Evolutionary conservation across 2,329 filamentous ascomycete species (phyloP).

Genomic region (Penicillium aurantiogriseum): DNA sequence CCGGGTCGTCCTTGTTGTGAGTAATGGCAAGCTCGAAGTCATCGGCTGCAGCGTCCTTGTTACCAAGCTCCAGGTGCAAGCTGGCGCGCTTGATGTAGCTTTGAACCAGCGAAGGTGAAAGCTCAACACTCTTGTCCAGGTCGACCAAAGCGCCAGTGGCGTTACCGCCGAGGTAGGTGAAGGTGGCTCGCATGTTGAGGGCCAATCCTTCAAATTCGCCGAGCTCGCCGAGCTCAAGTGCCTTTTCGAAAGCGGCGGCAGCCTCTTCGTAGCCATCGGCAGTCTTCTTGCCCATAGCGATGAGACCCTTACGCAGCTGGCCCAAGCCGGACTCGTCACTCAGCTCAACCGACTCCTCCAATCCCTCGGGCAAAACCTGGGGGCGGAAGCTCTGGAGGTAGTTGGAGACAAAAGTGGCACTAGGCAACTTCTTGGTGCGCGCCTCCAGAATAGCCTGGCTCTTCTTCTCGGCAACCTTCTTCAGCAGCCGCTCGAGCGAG

Average conservation of each 20-base stretch:
- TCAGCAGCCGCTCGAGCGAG: conserved; percentile 86
- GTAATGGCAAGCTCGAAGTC: conserved; percentile 84
- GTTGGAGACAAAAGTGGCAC: conserved; percentile 95
- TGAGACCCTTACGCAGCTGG: conserved; percentile 78
- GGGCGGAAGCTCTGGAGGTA: conserved; percentile 97
- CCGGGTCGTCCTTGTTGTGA: conserved; percentile 84
- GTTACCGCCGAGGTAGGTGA: conserved; percentile 87
- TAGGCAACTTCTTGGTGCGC: conserved; percentile 83
- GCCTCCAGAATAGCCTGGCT: conserved; percentile 80
- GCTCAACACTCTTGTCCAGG: conserved; percentile 87
- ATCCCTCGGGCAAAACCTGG: conserved; percentile 72
- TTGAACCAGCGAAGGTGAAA: conserved; percentile 84
- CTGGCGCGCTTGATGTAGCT: conserved; percentile 98
- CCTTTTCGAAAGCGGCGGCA: conserved; percentile 79
- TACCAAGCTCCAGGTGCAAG: conserved; percentile 92
- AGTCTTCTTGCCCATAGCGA: conserved; percentile 80
- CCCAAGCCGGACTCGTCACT: conserved; percentile 76
- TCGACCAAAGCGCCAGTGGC: conserved; percentile 79
- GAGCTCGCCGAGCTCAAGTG: conserved; percentile 76
- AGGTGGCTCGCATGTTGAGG: conserved; percentile 95
- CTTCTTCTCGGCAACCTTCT: conserved; percentile 95
- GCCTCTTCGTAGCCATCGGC: conserved; percentile 90
- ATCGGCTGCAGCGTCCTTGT: conserved; percentile 78
- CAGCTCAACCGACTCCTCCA: conserved; percentile 79
- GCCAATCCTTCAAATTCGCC: conserved; percentile 84